Base-by-base conservation (phyloP, 176 grass and related monocot genomes). In the Areca catechu region DNA sequence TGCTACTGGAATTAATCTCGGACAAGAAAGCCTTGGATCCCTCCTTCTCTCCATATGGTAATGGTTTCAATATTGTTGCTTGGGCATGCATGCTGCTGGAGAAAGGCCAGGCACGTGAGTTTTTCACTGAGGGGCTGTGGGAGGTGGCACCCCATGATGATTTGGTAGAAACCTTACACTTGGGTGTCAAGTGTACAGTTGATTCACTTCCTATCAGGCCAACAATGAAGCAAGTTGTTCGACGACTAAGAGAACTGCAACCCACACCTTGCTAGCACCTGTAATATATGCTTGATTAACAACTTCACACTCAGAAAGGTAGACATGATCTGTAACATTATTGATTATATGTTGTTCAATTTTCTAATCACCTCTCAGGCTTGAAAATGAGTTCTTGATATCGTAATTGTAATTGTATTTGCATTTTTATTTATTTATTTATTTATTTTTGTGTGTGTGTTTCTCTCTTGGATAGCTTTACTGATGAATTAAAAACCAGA, bases 171-270 rank as follows among this genome's bases (percentile, higher is more conserved):
- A 78, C 83, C 47, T 79, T 95, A 66, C 90, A 95, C 79, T 73
- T 95, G 2, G 90, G 85, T 59, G 83, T 95, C 70, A 95, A 89
- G 61, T 95, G 90, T 53, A 95, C 90, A 0, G 82, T 82, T 60
- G 90, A 95, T 28, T 85, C 82, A 69, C 83, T 95, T 63, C 80
- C 85, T 75, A 80, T 76, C 48, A 83, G 90, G 51, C 90, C 90
- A 57, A 89, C 85, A 65, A 95, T 95, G 90, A 95, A 95, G 73
- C 90, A 95, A 80, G 90, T 95, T 83, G 85, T 95, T 63, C 67
- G 82, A 62, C 71, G 90, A 24, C 68, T 95, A 62, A 95, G 76
- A 69, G 85, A 95, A 83, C 80, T 95, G 66, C 83, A 78, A 74
- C 90, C 90, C 0, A 79, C 79, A 16, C 62, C 74, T 74, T 85